phyloP scores from a whole-genome alignment of 352 stramenopile genomes.

The Pythium myriotylum region DNA sequence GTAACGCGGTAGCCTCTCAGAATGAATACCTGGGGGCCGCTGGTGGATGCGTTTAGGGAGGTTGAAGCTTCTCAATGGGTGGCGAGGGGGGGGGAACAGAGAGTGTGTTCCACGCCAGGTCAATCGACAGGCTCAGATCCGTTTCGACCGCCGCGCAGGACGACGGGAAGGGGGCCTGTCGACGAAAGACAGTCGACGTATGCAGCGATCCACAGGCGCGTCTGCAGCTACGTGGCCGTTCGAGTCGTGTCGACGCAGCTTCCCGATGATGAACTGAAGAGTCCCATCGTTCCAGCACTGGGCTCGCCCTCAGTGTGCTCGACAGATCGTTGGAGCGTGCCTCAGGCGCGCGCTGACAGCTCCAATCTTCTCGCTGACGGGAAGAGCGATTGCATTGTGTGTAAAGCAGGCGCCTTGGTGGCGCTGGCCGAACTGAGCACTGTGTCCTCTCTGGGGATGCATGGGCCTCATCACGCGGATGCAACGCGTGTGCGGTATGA shows the following conservation, averaged over 20 bases:
- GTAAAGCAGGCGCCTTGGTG: constrained; percentile 1
- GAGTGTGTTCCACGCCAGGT: constrained; percentile 1
- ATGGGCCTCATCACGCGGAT: constrained; percentile 45
- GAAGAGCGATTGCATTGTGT: constrained; percentile 30
- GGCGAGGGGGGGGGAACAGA: constrained; percentile 6
- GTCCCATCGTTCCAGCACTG: constrained; percentile 33
- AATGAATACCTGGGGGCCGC: not conserved
- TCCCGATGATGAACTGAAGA: constrained; percentile 29
- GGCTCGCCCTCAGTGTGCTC: constrained; percentile 20
- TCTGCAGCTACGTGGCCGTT: not conserved
- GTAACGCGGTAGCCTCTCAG: constrained; percentile 3
- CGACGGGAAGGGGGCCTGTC: not conserved
- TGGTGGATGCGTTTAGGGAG: constrained; percentile 1
- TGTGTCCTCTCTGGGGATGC: constrained; percentile 16
- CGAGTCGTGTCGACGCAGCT: not conserved
- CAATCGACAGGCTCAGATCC: constrained; percentile 13
- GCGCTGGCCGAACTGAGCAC: constrained; percentile 32
- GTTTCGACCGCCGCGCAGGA: too few species aligned
- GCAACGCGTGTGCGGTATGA: constrained; percentile 39
- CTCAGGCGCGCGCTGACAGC: constrained; percentile 75
- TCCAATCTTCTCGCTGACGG: constrained; percentile 79
- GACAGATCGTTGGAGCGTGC: constrained; percentile 45
- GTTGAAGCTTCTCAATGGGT: constrained; percentile 2
- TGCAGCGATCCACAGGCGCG: not conserved
- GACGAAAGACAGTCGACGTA: not conserved